Evolutionary conservation across 1,284 basidiomycete species (phyloP).

Genomic region (Leccinum fuscescens): DNA sequence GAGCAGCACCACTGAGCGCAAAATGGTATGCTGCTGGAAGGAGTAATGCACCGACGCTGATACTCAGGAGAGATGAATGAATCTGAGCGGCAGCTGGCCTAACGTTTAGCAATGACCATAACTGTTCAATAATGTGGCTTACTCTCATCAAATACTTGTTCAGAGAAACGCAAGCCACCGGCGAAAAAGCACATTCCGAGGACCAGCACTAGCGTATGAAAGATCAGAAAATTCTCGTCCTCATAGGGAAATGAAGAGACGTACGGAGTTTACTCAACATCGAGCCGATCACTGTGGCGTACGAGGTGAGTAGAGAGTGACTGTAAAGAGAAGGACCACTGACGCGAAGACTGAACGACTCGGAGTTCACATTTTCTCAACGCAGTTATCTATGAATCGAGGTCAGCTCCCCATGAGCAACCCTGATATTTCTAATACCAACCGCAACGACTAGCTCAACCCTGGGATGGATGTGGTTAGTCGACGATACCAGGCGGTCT

Average conservation of each 20-base stretch:
- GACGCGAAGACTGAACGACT: slow-evolving; percentile 78
- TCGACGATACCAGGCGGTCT: background rate
- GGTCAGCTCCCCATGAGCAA: slow-evolving; percentile 12
- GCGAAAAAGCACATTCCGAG: slow-evolving; percentile 82
- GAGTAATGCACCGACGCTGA: slow-evolving; percentile 77
- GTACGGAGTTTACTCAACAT: slow-evolving; percentile 75
- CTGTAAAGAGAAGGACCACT: slow-evolving; percentile 31
- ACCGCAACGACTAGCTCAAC: slow-evolving; percentile 75
- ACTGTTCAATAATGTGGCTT: slow-evolving; percentile 23
- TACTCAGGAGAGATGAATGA: slow-evolving; percentile 78
- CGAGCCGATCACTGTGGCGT: slow-evolving; percentile 64
- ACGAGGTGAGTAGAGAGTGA: slow-evolving; percentile 7
- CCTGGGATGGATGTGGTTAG: slow-evolving; percentile 35
- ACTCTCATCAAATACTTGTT: slow-evolving; percentile 77
- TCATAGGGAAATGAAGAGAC: slow-evolving; percentile 24
- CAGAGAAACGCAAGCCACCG: slow-evolving; percentile 73
- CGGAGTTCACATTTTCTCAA: slow-evolving; percentile 81
- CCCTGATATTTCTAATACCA: slow-evolving; percentile 25
- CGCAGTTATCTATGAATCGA: slow-evolving; percentile 62
- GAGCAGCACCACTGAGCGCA: slow-evolving; percentile 44
- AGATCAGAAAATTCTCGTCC: slow-evolving; percentile 7
- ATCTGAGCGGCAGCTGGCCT: slow-evolving; percentile 69
- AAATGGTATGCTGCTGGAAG: slow-evolving; percentile 79
- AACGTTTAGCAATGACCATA: slow-evolving; percentile 1
- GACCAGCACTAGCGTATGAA: slow-evolving; percentile 40